Evolutionary conservation across 345 rosid species (phyloP).

Genomic region (Salix viminalis): DNA sequence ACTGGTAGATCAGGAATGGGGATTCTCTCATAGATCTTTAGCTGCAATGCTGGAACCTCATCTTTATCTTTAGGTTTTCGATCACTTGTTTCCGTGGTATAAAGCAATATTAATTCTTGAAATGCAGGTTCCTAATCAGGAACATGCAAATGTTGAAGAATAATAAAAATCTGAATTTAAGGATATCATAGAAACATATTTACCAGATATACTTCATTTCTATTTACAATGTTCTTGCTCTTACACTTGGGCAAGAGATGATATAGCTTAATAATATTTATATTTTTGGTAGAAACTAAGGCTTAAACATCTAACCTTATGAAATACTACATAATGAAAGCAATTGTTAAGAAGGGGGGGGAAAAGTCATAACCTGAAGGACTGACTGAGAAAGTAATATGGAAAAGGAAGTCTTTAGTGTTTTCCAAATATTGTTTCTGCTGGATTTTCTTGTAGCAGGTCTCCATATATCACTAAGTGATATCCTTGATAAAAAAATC

Average conservation of each 20-base stretch:
- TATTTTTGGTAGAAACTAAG: background rate
- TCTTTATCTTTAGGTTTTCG: conserved; percentile 35
- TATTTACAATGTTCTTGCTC: background rate
- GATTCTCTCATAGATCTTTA: conserved; percentile 79
- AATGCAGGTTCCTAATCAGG: conserved; percentile 84
- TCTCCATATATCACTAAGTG: conserved; percentile 87
- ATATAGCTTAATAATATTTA: conserved; percentile 5
- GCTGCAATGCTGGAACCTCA: conserved; percentile 56
- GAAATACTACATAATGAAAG: conserved; percentile 2
- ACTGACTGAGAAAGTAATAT: conserved; percentile 76
- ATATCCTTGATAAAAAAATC: conserved; percentile 77
- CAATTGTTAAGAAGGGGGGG: conserved; percentile 2
- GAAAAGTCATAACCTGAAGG: conserved; percentile 57
- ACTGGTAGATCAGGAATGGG: conserved; percentile 97
- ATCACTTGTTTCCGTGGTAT: conserved; percentile 47
- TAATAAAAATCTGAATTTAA: conserved; percentile 4
- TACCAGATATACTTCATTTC: too few relatives aligned
- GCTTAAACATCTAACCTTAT: background rate
- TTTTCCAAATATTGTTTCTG: conserved; percentile 71
- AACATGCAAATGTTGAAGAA: conserved; percentile 24
- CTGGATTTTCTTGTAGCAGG: conserved; percentile 68
- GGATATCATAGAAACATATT: conserved; percentile 7
- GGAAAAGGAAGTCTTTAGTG: conserved; percentile 69
- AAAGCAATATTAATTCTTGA: conserved; percentile 79
- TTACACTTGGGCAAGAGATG: conserved; percentile 1